Conservation (phyloP, 257 asterid species). For the Penstemon barbatus region DNA sequence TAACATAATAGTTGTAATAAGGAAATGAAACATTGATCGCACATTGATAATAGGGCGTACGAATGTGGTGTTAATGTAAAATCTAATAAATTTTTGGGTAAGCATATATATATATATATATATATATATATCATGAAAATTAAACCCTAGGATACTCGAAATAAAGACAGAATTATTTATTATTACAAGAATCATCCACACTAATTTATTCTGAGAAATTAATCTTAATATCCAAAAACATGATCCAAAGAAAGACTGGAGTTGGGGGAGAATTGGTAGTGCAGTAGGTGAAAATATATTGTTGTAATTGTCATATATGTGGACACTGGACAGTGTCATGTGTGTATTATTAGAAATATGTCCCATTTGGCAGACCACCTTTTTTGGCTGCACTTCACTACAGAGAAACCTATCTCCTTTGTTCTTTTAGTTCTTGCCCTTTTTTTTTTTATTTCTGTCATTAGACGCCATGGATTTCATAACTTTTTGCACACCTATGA, state of each 20-base stretch:
- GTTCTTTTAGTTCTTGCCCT: slow-evolving; percentile 23
- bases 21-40: too few relatives aligned
- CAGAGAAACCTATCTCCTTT: slow-evolving; percentile 27
- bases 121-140: too few relatives aligned
- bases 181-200: background rate
- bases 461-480: slow-evolving; percentile 22
- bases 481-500: slow-evolving; percentile 5
- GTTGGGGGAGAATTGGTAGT: background rate
- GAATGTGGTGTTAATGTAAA: too few relatives aligned
- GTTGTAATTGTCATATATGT: background rate
- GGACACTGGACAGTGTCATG: background rate
- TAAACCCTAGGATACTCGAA: too few relatives aligned
- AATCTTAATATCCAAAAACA: background rate
- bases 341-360: background rate
- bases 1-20: too few relatives aligned
- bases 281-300: background rate
- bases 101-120: too few relatives aligned
- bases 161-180: background rate
- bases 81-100: too few relatives aligned
- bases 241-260: background rate
- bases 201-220: background rate
- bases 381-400: slow-evolving; percentile 28
- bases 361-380: background rate
- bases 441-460: background rate
- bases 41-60: too few relatives aligned